Conservation (phyloP, 2,329 filamentous ascomycete species). For the Zymoseptoria brevis region DNA sequence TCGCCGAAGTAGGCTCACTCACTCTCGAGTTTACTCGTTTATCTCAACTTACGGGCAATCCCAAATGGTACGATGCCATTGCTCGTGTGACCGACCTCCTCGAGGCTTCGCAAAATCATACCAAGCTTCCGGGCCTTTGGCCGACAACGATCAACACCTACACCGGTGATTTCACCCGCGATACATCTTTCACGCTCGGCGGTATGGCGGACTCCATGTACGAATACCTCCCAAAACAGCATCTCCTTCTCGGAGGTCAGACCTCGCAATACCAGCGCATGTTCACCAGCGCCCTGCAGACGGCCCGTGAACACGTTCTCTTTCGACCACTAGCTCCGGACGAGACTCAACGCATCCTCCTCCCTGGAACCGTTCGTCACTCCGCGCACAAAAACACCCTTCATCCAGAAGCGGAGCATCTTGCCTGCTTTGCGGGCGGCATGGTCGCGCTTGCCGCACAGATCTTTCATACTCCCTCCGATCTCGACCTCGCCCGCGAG, state of each 20-base stretch:
- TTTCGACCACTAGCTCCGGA: conserved; percentile 38
- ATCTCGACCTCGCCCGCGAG: conserved; percentile 50
- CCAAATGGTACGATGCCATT: conserved; percentile 55
- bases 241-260: conserved; percentile 24
- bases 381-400: conserved; percentile 10
- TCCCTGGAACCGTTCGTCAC: conserved; percentile 14
- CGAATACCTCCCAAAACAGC: conserved; percentile 28
- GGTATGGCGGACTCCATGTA: conserved; percentile 31
- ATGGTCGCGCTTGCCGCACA: conserved; percentile 59
- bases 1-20: conserved; percentile 52
- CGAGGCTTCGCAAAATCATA: conserved; percentile 46
- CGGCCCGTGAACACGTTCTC: conserved; percentile 41
- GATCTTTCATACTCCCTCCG: conserved; percentile 48
- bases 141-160: conserved; percentile 46
- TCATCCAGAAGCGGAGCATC: conserved; percentile 21
- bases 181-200: conserved; percentile 27
- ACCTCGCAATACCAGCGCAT: conserved; percentile 36
- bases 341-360: conserved; percentile 23
- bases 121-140: conserved; percentile 56
- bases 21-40: conserved; percentile 57
- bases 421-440: conserved; percentile 64
- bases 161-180: conserved; percentile 27
- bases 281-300: conserved; percentile 40
- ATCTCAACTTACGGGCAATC: conserved; percentile 53
- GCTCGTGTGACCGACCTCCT: conserved; percentile 51